phyloP scores from a whole-genome alignment of 2,329 filamentous ascomycete genomes.

The Cladosporium sp. region DNA sequence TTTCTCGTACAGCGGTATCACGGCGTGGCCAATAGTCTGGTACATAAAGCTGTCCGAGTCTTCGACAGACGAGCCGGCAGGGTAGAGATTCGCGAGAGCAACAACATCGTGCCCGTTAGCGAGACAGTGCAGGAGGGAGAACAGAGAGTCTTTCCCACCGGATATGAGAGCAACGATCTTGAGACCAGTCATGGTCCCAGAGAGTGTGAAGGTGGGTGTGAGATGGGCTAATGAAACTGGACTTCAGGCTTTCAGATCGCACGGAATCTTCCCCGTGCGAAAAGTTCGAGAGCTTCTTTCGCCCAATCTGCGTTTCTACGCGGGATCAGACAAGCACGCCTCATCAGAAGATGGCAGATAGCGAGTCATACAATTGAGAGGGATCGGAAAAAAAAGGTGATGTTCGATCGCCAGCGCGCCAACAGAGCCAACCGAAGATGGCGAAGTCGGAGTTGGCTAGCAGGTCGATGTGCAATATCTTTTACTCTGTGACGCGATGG shows the following conservation, averaged over 20 bases:
- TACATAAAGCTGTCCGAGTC: slow-evolving; percentile 99
- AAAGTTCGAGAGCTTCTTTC: neutral
- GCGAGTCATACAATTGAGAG: no score
- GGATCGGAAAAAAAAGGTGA: neutral
- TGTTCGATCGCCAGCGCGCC: slow-evolving; percentile 23
- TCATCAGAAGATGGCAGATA: no score
- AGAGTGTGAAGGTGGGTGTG: neutral
- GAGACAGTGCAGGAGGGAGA: slow-evolving; percentile 82
- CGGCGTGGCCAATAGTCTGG: slow-evolving; percentile 85
- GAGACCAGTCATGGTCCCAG: slow-evolving; percentile 28
- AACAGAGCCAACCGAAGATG: slow-evolving; percentile 18
- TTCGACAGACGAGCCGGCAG: slow-evolving; percentile 39
- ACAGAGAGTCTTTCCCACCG: slow-evolving; percentile 95
- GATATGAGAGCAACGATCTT: slow-evolving; percentile 91
- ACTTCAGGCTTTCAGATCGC: no score
- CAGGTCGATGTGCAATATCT: slow-evolving; percentile 21
- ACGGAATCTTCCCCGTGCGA: neutral
- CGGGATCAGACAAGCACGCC: slow-evolving; percentile 1
- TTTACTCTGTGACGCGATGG: slow-evolving; percentile 26
- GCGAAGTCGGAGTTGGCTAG: slow-evolving; percentile 19
- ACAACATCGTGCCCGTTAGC: slow-evolving; percentile 78
- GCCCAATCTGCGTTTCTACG: neutral
- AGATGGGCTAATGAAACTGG: no score
- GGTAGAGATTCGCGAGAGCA: slow-evolving; percentile 83
- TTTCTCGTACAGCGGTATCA: slow-evolving; percentile 76